Percentiles rank a stretch among this genome's conserved stretches.
These are phyloP conservation scores for Tulasnella sp. DNA, from an alignment of 768 basidiomycete species.

Conservation along the genomic window DNA sequence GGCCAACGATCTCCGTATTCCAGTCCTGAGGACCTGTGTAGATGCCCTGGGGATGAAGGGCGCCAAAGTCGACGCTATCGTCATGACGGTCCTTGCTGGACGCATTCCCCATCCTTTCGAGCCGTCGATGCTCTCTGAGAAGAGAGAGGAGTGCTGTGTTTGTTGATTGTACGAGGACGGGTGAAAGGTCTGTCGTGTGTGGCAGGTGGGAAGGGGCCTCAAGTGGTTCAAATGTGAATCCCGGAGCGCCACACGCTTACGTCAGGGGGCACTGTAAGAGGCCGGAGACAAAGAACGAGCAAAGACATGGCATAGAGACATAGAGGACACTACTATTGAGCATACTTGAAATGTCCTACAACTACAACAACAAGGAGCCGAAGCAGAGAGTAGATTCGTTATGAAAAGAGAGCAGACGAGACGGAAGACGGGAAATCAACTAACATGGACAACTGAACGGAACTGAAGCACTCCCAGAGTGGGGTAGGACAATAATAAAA, in stretches of 20 bases:
- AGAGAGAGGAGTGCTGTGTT: not conserved
- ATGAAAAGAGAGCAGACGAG: not conserved
- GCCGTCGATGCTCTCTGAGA: not conserved
- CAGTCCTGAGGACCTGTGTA: slow-evolving; percentile 82
- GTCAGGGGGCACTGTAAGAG: not conserved
- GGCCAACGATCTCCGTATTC: slow-evolving; percentile 78
- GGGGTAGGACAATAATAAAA: not conserved
- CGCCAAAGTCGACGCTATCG: slow-evolving; percentile 76
- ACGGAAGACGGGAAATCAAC: not conserved
- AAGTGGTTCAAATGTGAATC: slow-evolving; percentile 1
- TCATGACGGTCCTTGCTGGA: slow-evolving; percentile 69
- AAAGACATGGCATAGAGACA: not conserved
- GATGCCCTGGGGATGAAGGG: slow-evolving; percentile 70
- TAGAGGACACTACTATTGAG: not conserved
- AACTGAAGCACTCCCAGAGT: slow-evolving; percentile 1
- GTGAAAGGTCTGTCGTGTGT: not conserved
- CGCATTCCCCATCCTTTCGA: slow-evolving; percentile 63
- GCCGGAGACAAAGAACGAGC: not conserved
- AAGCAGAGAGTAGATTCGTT: slow-evolving; percentile 1
- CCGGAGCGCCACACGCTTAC: slow-evolving; percentile 3
- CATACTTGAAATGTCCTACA: slow-evolving; percentile 6
- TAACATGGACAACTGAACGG: not conserved
- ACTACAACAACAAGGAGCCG: slow-evolving; percentile 8
- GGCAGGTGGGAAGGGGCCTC: not conserved
- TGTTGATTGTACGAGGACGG: not conserved